Base-by-base conservation (phyloP, 2,329 filamentous ascomycete genomes). In the Blumeria hordei region DNA sequence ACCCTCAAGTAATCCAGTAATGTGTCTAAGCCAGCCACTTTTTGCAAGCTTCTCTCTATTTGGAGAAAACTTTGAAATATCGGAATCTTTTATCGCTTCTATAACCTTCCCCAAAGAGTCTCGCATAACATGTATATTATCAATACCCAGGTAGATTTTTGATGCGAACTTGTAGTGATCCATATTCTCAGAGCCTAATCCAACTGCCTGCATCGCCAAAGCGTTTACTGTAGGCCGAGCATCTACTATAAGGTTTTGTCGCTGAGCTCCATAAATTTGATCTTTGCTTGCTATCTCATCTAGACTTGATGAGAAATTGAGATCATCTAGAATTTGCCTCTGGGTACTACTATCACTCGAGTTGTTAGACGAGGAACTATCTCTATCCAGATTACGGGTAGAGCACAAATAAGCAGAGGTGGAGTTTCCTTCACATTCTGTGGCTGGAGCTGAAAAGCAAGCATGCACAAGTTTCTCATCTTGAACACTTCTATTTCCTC, bases 51-150 rank as follows among this genome's bases (percentile, higher is more conserved):
- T 71, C 37, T 95, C 87, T 62, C 80, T 77, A 65, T 84, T 94
- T 0, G 88, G 88, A 0, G 85, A 80, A 35, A 95, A 69, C 1
- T 84, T 78, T 0, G 86, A 85, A 33, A 95, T 75, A 66, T 98
- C 92, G 1, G 88, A 86, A 61, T 96, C 90, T 65, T 94, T 95
- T 63, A 98, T 71, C 3, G 87, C 83, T 59, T 94, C 88, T 54
- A 95, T 74, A 18, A 98, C 84, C 61, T 83, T 90, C 61, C 83
- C 81, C 36, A 98, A 72, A 1, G 90, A 96, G 58, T 84, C 83
- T 56, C 92, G 78, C 92, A 98, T 98, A 58, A 95, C 88, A 64
- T 98, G 92, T 57, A 98, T 96, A 66, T 98, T 98, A 67, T 93
- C 90, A 63, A 98, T 98, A 59, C 86, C 92, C 55, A 98, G 75